phyloP scores from a whole-genome alignment of 352 stramenopile species.

The Discostella stelligera region DNA sequence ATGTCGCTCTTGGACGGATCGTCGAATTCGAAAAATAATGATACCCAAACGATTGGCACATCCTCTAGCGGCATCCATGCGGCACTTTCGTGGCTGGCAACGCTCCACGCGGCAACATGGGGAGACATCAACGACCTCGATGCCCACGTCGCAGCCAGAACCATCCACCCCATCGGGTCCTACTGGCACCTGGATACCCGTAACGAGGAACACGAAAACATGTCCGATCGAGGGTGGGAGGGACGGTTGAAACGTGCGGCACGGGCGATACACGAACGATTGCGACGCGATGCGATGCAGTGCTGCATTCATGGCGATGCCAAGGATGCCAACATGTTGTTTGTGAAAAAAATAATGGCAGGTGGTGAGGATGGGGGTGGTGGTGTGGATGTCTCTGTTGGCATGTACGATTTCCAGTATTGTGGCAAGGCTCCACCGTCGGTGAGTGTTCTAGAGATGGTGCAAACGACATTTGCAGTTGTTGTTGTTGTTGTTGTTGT shows the following conservation, averaged over 20 bases:
- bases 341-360: not conserved
- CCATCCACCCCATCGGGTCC: constrained; percentile 55
- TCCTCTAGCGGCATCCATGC: constrained; percentile 33
- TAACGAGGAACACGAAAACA: constrained; percentile 65
- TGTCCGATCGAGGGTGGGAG: constrained; percentile 60
- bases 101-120: constrained; percentile 61
- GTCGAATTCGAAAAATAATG: not conserved
- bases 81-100: constrained; percentile 58
- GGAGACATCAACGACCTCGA: constrained; percentile 11
- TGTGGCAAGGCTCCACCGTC: constrained; percentile 60
- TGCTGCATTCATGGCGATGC: constrained; percentile 72
- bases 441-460: not conserved
- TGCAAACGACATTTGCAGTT: not conserved
- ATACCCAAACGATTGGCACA: too few species aligned
- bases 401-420: constrained; percentile 82
- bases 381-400: constrained; percentile 10
- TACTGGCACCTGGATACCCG: constrained; percentile 80
- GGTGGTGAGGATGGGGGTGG: constrained; percentile 1
- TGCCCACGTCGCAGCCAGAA: constrained; percentile 26
- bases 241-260: constrained; percentile 69
- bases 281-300: constrained; percentile 69
- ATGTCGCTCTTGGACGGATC: constrained; percentile 47
- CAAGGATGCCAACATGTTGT: constrained; percentile 76
- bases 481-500: not conserved
- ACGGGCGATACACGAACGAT: constrained; percentile 61